A percentile compares a stretch with the other conserved stretches of the same genome.
These are phyloP conservation scores for Crucibulum laeve DNA, from an alignment of 768 basidiomycete species.

Conservation along the genomic window DNA sequence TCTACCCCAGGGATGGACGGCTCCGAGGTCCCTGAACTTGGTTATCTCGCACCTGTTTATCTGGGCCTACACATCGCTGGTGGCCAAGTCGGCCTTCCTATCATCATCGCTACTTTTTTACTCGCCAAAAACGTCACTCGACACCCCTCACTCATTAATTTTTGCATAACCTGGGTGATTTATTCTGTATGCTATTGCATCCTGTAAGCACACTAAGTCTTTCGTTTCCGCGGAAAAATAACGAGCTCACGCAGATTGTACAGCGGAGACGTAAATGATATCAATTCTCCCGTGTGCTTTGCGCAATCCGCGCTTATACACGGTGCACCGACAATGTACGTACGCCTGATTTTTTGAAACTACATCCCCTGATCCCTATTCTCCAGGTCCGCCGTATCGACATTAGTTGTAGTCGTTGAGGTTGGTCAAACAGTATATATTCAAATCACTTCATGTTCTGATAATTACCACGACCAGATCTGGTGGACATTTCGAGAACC, in stretches of 20 bases:
- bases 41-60: slow-evolving; percentile 31
- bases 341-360: background rate
- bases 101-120: slow-evolving; percentile 41
- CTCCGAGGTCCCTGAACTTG: slow-evolving; percentile 11
- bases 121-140: slow-evolving; percentile 36
- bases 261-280: slow-evolving; percentile 9
- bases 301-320: slow-evolving; percentile 50
- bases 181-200: slow-evolving; percentile 50
- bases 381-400: slow-evolving; percentile 17
- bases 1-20: background rate
- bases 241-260: slow-evolving; percentile 7
- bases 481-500: slow-evolving; percentile 19
- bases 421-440: slow-evolving; percentile 7
- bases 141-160: slow-evolving; percentile 52
- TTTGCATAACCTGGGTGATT: slow-evolving; percentile 52
- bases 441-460: background rate
- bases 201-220: slow-evolving; percentile 31
- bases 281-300: slow-evolving; percentile 33
- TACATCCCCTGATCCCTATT: background rate
- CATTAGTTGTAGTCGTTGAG: slow-evolving; percentile 22
- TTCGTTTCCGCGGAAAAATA: background rate
- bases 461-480: slow-evolving; percentile 9
- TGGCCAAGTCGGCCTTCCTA: slow-evolving; percentile 48
- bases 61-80: slow-evolving; percentile 45
- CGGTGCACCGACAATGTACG: slow-evolving; percentile 51